Base-by-base conservation (phyloP, 176 grass and related monocot genomes). In the Calamus simplicifolius region DNA sequence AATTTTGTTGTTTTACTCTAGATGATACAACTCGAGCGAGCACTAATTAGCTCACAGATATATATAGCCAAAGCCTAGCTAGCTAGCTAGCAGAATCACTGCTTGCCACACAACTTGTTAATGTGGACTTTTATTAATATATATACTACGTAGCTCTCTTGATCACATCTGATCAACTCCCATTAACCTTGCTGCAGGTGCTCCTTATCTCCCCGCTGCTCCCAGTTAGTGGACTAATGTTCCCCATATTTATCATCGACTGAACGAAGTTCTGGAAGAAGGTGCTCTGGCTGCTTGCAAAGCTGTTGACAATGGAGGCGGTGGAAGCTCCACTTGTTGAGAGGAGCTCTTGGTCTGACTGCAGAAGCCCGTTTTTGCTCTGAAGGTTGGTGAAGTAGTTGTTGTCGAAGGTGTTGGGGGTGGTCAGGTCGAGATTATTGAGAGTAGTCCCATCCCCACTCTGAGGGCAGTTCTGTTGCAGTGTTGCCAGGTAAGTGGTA, bases 231-330 rank as follows among this genome's bases (percentile, higher is more conserved):
- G 72, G 54, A 25, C 62, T 43, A 57, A 87, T 84, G 55, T 84
- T 95, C 21, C 90, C 86, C 90, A 97, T 97, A 12, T 63, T 83
- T 78, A 91, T 58, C 87, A 92, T 97, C 4, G 84, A 82, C 48
- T 8, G 51, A 0, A 75, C 76, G 31, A 97, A 97, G 59, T 63
- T 88, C 25, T 18, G 60, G 71, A 97, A 97, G 72, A 97, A 92
- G 15, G 53, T 59, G 62, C 59, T 60, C 81, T 97, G 78, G 68
- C 61, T 82, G 63, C 50, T 49, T 1, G 87, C 84, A 65, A 77
- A 92, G 7, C 25, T 58, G 29, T 38, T 52, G 43, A 88, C 84
- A 53, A 79, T 54, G 4, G 69, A 48, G 14, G 75, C 84, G 52
- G 77, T 85, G 30, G 81, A 19, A 31, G 78, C 83, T 25, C 68